Evolutionary conservation across 1,139 yeast species (phyloP).

Genomic region (Yamadazyma membranifaciens): DNA sequence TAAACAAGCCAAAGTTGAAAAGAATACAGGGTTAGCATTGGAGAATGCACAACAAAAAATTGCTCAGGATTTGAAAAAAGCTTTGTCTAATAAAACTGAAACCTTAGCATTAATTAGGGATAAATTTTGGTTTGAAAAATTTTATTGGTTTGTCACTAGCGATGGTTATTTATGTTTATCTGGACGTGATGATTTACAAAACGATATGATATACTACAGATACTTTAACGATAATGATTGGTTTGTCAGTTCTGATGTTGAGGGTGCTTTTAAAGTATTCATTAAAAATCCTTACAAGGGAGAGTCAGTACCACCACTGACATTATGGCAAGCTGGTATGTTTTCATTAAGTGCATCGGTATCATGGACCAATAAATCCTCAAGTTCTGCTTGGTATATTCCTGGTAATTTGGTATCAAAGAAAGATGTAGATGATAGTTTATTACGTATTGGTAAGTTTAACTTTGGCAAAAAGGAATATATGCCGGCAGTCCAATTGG

Average conservation of each 20-base stretch:
- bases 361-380: constrained; percentile 87
- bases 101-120: constrained; percentile 64
- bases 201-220: constrained; percentile 78
- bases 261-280: constrained; percentile 73
- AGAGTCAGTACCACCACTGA: constrained; percentile 72
- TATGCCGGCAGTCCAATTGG: constrained; percentile 80
- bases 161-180: constrained; percentile 88
- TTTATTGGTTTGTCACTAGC: constrained; percentile 85
- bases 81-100: constrained; percentile 63
- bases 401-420: constrained; percentile 66
- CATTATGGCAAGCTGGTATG: constrained; percentile 87
- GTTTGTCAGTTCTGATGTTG: constrained; percentile 72
- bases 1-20: constrained; percentile 78
- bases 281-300: constrained; percentile 70
- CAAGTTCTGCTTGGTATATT: constrained; percentile 84
- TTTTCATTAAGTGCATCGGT: constrained; percentile 76
- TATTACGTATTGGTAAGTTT: constrained; percentile 65
- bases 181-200: constrained; percentile 82
- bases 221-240: constrained; percentile 74
- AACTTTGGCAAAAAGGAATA: constrained; percentile 56
- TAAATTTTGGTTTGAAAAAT: constrained; percentile 91
- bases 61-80: constrained; percentile 64
- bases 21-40: constrained; percentile 75
- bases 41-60: constrained; percentile 84
- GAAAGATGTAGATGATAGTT: constrained; percentile 61